Percentiles rank a stretch among this genome's conserved stretches.
Evolutionary conservation across 495 filamentous ascomycete genomes (phyloP).

Genomic region (Astrocystis sublimbata): DNA sequence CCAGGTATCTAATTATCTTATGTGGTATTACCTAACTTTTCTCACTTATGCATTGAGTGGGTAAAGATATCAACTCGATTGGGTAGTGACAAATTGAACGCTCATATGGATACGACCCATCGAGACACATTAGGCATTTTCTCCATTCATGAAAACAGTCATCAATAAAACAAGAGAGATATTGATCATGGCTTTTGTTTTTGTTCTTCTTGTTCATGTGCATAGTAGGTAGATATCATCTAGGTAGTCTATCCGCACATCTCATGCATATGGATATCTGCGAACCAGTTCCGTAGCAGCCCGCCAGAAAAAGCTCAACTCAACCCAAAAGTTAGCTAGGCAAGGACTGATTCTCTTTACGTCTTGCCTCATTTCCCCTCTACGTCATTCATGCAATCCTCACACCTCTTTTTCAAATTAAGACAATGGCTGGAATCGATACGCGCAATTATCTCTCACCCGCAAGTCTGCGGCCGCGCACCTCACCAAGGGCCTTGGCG

Average conservation of each 20-base stretch:
- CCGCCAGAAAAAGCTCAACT: background rate
- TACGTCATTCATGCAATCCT: too few species aligned
- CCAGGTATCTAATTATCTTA: too few species aligned
- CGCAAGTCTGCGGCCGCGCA: conserved; percentile 80
- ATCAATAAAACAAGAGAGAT: background rate
- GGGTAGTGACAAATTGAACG: background rate
- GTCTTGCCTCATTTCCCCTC: conserved; percentile 13
- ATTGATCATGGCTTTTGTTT: background rate
- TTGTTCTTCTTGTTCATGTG: too few species aligned
- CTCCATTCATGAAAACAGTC: background rate
- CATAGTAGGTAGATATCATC: too few species aligned
- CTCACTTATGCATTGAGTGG: too few species aligned
- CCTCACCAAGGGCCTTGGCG: conserved; percentile 87
- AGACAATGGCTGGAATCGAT: background rate
- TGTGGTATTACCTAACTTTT: too few species aligned
- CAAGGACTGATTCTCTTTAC: background rate
- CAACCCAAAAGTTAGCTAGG: background rate
- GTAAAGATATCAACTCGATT: too few species aligned
- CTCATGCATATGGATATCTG: background rate
- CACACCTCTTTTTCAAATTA: too few species aligned
- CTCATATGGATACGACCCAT: background rate
- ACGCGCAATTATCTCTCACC: conserved; percentile 61
- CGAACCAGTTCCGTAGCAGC: background rate
- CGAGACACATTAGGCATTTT: background rate
- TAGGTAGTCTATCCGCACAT: conserved; percentile 6